Evolutionary conservation across 2,329 filamentous ascomycete species (phyloP), one percentile per base, ranked within the genome.

Genomic region (Onygena corvina): DNA sequence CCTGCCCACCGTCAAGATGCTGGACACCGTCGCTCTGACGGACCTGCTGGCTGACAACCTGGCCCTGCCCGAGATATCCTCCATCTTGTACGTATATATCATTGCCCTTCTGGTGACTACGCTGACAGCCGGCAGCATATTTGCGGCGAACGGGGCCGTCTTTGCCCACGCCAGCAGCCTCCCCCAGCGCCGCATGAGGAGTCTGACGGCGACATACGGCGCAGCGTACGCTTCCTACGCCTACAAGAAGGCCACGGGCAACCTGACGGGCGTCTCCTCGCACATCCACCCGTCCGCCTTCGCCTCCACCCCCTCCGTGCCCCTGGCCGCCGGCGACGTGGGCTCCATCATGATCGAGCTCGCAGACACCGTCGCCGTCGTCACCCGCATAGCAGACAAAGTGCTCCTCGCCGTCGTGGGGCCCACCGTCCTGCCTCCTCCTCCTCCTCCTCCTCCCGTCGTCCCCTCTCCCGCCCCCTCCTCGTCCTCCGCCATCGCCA

Each of bases 341-440:
- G 66, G 67, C 14, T 68, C 67, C 2, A 69, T 69, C 36, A 64
- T 68, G 38, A 69, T 69, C 33, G 66, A 69, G 49, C 61, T 66
- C 3, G 64, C 68, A 31, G 62, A 66, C 46, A 59, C 60, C 4
- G 66, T 68, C 18, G 66, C 67, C 2, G 64, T 69, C 5, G 65
- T 69, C 18, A 69, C 67, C 25, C 61, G 59, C 16, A 64, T 69
- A 46, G 67, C 66, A 25, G 66, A 69, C 48, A 68, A 67, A 51
- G 65, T 69, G 12, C 64, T 69, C 14, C 59, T 69, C 14, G 67
- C 67, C 3, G 66, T 64, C 2, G 61, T 68, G 2, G 67, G 67
- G 5, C 66, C 67, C 9, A 51, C 48, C 20, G 31, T 12, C 20
- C 18, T 30, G 23, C 4, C 14, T 25, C 30, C n/a, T 31, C 30